Evolutionary conservation across 352 stramenopile species (phyloP).

Genomic region (Phytophthora fragariaefolia): DNA sequence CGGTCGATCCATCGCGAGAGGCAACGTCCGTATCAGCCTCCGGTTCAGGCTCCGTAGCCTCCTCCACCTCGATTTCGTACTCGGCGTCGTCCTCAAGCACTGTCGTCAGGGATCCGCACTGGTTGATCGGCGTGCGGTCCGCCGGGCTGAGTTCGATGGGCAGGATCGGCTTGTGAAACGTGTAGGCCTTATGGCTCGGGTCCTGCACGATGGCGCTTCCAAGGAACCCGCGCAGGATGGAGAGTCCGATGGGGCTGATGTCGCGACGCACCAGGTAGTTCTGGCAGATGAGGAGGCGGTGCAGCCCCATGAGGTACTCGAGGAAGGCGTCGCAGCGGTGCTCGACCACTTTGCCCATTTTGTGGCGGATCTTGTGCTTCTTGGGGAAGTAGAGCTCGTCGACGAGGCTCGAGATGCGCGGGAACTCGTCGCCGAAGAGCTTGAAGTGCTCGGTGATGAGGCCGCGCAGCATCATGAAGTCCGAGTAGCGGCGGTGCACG

Average conservation of each 20-base stretch:
- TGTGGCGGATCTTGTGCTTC: slow-evolving; percentile 67
- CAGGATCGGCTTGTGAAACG: slow-evolving; percentile 58
- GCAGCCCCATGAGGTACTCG: slow-evolving; percentile 64
- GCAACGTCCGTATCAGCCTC: slow-evolving; percentile 44
- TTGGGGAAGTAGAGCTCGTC: slow-evolving; percentile 75
- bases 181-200: slow-evolving; percentile 61
- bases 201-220: slow-evolving; percentile 66
- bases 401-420: slow-evolving; percentile 46
- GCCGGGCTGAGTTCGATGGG: slow-evolving; percentile 49
- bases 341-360: slow-evolving; percentile 60
- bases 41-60: slow-evolving; percentile 43
- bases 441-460: slow-evolving; percentile 64
- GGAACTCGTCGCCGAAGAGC: slow-evolving; percentile 59
- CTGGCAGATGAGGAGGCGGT: slow-evolving; percentile 70
- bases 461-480: slow-evolving; percentile 68
- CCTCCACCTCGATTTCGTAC: slow-evolving; percentile 40
- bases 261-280: slow-evolving; percentile 62
- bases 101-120: slow-evolving; percentile 66
- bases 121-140: slow-evolving; percentile 60
- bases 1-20: slow-evolving; percentile 47
- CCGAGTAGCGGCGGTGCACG: slow-evolving; percentile 68
- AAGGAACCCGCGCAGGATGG: slow-evolving; percentile 73
- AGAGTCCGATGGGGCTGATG: slow-evolving; percentile 65
- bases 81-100: slow-evolving; percentile 67
- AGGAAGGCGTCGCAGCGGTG: slow-evolving; percentile 73